Base-by-base conservation (phyloP, 2,329 filamentous ascomycete genomes). In the Nemania sp. region DNA sequence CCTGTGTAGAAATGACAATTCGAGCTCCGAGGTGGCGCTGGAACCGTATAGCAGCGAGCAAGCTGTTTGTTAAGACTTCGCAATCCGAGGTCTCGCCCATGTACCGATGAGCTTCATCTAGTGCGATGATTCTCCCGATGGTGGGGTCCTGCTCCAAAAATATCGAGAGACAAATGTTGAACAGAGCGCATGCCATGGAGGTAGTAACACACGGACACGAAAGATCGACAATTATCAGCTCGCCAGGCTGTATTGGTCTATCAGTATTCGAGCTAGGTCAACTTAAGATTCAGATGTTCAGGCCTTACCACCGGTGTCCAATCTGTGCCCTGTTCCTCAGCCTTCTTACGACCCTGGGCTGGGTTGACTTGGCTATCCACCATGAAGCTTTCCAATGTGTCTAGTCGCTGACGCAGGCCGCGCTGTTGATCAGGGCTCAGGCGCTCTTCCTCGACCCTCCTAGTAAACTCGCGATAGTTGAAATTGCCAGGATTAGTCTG, bases 81-180 rank as follows among this genome's bases (percentile, higher is more conserved):
- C 81, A 80, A 34, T 86, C 83, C 0, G 75, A 68, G 0, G 79
- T 79, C 0, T 75, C 73, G 11, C 77, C 80, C 79, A 90, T 84
- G 66, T 86, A 90, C 72, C 91, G 91, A 66, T 94, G 89, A 0
- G 89, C 89, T 66, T 93, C 88, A 57, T 93, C 89, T 0, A 92
- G 73, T 0, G 86, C 87, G 12, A 92, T 71, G 31, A 91, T 75
- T 4, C 83, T 78, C 0, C 86, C 83, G 0, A 77, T 64, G 0
- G 66, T 68, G 0, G 68, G 59, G 0, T 77, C 69, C 41, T 82
- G 75, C 53, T 86, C 80, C 0, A 90, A 69, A 63, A 90, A 90
- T 0, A 89, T 71, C 2, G 77, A 77, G 1, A 93, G 73, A 17
- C 83, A 87, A 34, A 91, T 86, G 48, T 88, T 85, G 69, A 93